A percentile compares a stretch with the other conserved stretches of the same genome.
These are phyloP conservation scores for Polysphondylium violaceum DNA, from an alignment of 78 protist genomes.

Conservation along the genomic window DNA sequence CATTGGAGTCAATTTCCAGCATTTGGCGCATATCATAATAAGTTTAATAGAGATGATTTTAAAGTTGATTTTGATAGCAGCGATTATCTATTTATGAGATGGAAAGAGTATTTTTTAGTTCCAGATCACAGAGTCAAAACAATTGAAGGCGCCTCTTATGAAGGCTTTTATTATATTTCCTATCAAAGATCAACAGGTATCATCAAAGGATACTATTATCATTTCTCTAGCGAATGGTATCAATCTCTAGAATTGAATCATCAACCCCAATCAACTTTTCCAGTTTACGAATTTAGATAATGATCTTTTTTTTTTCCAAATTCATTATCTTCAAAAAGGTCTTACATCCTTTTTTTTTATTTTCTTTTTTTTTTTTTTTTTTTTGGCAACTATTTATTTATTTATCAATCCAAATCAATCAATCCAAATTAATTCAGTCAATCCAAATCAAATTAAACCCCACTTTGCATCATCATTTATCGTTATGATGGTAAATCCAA, in stretches of 20 bases:
- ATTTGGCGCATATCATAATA: constrained; percentile 12
- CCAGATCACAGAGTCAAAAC: constrained; percentile 79
- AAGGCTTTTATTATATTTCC: constrained; percentile 86
- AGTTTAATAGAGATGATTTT: constrained; percentile 51
- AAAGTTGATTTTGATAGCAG: constrained; percentile 24
- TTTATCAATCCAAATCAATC: too few species aligned
- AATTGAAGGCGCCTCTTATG: constrained; percentile 87
- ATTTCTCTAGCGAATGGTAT: constrained; percentile 59
- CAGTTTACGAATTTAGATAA: constrained; percentile 55
- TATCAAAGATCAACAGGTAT: constrained; percentile 78
- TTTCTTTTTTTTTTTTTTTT: too few species aligned
- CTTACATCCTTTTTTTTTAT: too few species aligned
- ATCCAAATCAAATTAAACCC: too few species aligned
- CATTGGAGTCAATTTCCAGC: constrained; percentile 81
- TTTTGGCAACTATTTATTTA: too few species aligned
- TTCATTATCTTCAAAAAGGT: too few species aligned
- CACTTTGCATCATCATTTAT: too few species aligned
- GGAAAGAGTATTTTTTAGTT: constrained; percentile 89
- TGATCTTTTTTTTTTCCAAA: too few species aligned
- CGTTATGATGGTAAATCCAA: too few species aligned
- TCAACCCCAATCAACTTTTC: constrained; percentile 14
- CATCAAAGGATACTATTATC: constrained; percentile 82
- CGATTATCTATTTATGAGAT: constrained; percentile 84
- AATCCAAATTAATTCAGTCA: too few species aligned
- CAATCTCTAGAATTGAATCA: constrained; percentile 53